phyloP scores from a whole-genome alignment of 2,329 filamentous ascomycete species.

The Blastomyces gilchristii region DNA sequence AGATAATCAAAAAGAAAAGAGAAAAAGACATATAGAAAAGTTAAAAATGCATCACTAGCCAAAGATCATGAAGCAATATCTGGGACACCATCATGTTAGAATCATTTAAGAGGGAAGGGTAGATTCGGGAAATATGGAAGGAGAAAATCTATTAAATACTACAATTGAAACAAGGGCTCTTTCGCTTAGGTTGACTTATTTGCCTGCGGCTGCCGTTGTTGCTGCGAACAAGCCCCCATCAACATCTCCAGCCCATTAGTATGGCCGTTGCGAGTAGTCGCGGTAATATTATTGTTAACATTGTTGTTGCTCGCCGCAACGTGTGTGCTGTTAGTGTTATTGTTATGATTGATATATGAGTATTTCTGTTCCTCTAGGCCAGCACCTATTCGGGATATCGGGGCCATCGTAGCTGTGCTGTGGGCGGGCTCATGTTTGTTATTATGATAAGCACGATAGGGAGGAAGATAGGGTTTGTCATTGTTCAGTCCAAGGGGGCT shows the following conservation, averaged over 20 bases:
- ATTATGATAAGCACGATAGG: neutral
- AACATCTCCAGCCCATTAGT: slow-evolving; percentile 2
- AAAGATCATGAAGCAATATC: neutral
- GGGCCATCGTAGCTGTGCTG: neutral
- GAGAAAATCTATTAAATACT: neutral
- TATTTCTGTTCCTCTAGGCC: neutral
- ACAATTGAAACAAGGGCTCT: neutral
- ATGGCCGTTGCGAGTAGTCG: neutral
- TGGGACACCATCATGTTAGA: neutral
- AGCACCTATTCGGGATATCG: neutral
- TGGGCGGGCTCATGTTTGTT: neutral
- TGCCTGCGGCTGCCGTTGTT: neutral
- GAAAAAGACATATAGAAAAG: neutral
- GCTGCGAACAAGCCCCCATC: neutral
- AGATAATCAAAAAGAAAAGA: neutral
- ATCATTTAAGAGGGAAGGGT: neutral
- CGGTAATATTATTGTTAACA: neutral
- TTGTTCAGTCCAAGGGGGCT: neutral
- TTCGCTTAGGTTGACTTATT: neutral
- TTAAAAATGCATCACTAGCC: neutral
- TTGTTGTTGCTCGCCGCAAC: neutral
- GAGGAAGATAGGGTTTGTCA: neutral
- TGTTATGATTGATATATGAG: neutral
- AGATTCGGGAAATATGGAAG: neutral
- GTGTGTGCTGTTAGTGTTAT: neutral